Conservation (phyloP, 768 basidiomycete species). For the Termitomyces sp. region DNA sequence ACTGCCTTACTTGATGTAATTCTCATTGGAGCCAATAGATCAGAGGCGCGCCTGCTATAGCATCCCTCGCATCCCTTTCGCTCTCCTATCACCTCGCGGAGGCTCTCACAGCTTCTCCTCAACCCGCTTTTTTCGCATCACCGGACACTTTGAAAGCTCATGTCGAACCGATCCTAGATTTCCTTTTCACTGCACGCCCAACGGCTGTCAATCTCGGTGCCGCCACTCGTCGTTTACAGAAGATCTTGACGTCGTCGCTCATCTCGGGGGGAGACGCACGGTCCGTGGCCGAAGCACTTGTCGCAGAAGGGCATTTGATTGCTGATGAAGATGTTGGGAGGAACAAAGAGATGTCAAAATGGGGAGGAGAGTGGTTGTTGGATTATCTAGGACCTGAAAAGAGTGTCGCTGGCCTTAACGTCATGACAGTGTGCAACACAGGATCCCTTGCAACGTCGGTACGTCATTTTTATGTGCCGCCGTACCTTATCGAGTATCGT, state of each 20-base stretch:
- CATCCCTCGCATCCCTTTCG: constrained; percentile 81
- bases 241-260: constrained; percentile 37
- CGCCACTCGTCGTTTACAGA: constrained; percentile 68
- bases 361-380: constrained; percentile 84
- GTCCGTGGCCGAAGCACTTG: constrained; percentile 49
- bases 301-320: constrained; percentile 68
- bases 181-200: constrained; percentile 83
- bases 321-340: constrained; percentile 83
- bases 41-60: constrained; percentile 93
- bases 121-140: constrained; percentile 52
- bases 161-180: constrained; percentile 56
- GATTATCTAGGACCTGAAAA: constrained; percentile 34
- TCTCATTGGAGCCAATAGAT: constrained; percentile 28
- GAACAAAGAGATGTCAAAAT: constrained; percentile 79
- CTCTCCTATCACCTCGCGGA: constrained; percentile 59
- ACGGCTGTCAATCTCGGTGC: constrained; percentile 94
- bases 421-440: constrained; percentile 97
- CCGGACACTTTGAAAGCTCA: constrained; percentile 44
- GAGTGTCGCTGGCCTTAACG: constrained; percentile 52
- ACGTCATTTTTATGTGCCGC: constrained; percentile 17
- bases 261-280: constrained; percentile 38
- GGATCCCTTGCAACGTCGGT: constrained; percentile 93
- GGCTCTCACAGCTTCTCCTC: constrained; percentile 38
- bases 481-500: neutral
- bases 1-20: constrained; percentile 1